Base-by-base conservation (phyloP, 495 filamentous ascomycete genomes). In the Penicilliopsis zonata region DNA sequence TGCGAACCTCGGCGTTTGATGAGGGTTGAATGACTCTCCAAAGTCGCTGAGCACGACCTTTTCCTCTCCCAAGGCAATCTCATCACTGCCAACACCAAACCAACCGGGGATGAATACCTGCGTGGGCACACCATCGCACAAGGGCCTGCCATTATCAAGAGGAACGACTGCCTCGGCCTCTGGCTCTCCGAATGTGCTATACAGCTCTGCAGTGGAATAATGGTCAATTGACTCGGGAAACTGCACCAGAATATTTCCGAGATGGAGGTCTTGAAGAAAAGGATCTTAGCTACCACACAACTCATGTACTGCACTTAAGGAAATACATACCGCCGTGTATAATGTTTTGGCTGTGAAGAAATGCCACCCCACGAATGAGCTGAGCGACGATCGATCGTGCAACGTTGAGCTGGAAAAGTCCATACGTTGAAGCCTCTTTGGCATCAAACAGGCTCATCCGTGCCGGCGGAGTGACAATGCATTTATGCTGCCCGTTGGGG, bases 401-500 rank as follows among this genome's bases (percentile, higher is more conserved):
- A 10, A 47, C 44, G 23, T 46, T 42, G 1, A 52, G 33, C 28
- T 36, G 23, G 13, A 42, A 45, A 19, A 50, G 33, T 3, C 45
- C 36, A 14, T 38, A 42, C 8, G 29, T 37, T 21, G 37, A 41
- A n/a, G 37, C 39, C 19, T 50, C 48, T 30, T 34, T 39, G n/a
- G 40, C 40, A 44, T 41, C 30, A 39, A 52, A 49, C 21, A 53
- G 21, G 3, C 54, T 48, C 32, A 40, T 38, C 22, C 13, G 33
- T 33, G 49, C 43, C 0, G 47, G 44, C n/a, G 48, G 47, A 12
- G 57, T 61, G 6, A 59, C 58, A 9, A 62, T 36, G 31, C 63
- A 67, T 33, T 39, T 42, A 39, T 69, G 63, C 10, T 15, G 41
- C 13, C 64, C 64, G 46, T 67, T 66, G 4, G 53, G 51, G 5